These are phyloP conservation scores for Uncinocarpus reesii DNA, from an alignment of 2,329 filamentous ascomycete species.

Conservation along the genomic window DNA sequence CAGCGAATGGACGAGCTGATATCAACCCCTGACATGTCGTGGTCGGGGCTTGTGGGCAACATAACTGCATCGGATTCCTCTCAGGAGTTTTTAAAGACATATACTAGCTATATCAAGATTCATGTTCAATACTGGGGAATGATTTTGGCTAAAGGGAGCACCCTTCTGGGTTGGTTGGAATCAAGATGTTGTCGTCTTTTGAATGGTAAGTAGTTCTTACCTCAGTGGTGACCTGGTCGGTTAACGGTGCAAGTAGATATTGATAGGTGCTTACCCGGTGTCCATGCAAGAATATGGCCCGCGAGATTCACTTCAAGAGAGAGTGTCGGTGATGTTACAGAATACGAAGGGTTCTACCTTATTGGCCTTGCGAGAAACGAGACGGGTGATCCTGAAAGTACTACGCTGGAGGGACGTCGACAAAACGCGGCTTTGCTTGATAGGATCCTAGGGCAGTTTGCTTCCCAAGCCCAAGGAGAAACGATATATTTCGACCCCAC, in stretches of 20 bases:
- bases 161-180: constrained; percentile 54
- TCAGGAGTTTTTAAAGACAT: constrained; percentile 42
- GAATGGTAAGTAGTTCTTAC: constrained; percentile 40
- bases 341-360: constrained; percentile 53
- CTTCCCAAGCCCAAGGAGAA: constrained; percentile 28
- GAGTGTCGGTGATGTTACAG: constrained; percentile 24
- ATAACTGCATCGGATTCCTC: constrained; percentile 22
- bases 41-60: constrained; percentile 35
- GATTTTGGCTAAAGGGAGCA: constrained; percentile 44
- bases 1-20: constrained; percentile 38
- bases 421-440: constrained; percentile 37
- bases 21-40: constrained; percentile 30
- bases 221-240: not conserved
- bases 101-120: constrained; percentile 50
- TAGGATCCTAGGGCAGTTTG: constrained; percentile 27
- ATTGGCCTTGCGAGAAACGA: constrained; percentile 42
- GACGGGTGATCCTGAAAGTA: not conserved
- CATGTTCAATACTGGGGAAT: constrained; percentile 57
- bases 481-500: constrained; percentile 28
- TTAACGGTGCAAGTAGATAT: constrained; percentile 38
- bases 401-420: constrained; percentile 32
- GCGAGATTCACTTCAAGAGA: constrained; percentile 44
- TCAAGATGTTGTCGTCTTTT: constrained; percentile 50
- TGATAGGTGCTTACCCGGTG: constrained; percentile 41
- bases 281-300: constrained; percentile 54